Evolutionary conservation across 2,329 filamentous ascomycete species (phyloP).

Genomic region (Pleoardoris graminearum): DNA sequence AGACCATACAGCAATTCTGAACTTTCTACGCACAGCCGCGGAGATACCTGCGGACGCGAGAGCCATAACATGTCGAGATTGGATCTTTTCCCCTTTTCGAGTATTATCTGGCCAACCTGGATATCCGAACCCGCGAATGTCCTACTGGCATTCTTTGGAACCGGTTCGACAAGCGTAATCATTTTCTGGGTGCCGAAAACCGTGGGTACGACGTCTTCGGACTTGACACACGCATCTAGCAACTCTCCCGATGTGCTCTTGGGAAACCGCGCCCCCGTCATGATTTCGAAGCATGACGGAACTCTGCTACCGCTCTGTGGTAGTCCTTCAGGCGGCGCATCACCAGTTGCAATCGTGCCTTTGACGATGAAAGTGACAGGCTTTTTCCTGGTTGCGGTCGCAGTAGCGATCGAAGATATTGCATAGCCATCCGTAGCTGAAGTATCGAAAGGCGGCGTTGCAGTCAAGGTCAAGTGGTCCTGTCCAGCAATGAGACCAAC

Average conservation of each 20-base stretch:
- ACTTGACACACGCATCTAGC: conserved; percentile 14
- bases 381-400: conserved; percentile 3
- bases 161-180: conserved; percentile 2
- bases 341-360: conserved; percentile 9
- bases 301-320: conserved; percentile 2
- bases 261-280: conserved; percentile 13
- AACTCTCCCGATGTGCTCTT: background rate
- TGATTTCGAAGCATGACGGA: conserved; percentile 16
- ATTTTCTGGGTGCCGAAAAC: background rate
- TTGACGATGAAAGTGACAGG: conserved; percentile 13
- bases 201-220: conserved; percentile 10
- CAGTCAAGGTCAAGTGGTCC: conserved; percentile 7
- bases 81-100: conserved; percentile 10
- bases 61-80: conserved; percentile 11
- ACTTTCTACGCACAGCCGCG: conserved; percentile 2
- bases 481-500: conserved; percentile 11
- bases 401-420: conserved; percentile 13
- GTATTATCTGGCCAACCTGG: conserved; percentile 5
- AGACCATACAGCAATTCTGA: conserved; percentile 11
- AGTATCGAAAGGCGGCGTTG: conserved; percentile 13
- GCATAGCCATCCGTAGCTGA: conserved; percentile 16
- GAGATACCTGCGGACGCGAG: conserved; percentile 11
- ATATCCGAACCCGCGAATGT: conserved; percentile 12
- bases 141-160: conserved; percentile 12
- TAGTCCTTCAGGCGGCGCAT: background rate